phyloP scores from a whole-genome alignment of 306 rosid genomes.

The Luffa aegyptiaca region DNA sequence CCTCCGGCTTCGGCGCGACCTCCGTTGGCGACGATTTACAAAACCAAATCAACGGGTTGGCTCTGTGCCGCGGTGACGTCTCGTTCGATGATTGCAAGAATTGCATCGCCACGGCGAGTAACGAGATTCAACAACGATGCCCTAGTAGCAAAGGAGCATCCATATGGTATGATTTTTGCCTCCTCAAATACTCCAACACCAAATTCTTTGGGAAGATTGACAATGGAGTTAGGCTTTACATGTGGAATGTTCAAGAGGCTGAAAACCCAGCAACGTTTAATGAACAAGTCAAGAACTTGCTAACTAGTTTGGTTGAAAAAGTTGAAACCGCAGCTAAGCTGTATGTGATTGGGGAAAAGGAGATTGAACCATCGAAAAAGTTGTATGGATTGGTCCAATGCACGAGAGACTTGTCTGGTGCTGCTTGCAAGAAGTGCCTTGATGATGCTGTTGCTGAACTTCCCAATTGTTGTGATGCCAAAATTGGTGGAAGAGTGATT shows the following conservation, averaged over 20 bases:
- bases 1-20: background rate
- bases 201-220: conserved; percentile 26
- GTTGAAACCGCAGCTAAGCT: background rate
- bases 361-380: background rate
- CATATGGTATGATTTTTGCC: conserved; percentile 29
- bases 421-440: conserved; percentile 27
- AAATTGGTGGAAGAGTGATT: conserved; percentile 29
- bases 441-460: conserved; percentile 15
- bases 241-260: conserved; percentile 22
- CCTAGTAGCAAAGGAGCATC: conserved; percentile 23
- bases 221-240: conserved; percentile 13
- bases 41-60: conserved; percentile 21
- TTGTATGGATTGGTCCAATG: conserved; percentile 30
- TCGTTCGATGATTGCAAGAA: conserved; percentile 6
- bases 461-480: conserved; percentile 19
- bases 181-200: conserved; percentile 21
- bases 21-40: background rate
- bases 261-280: conserved; percentile 11
- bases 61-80: conserved; percentile 31
- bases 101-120: conserved; percentile 10
- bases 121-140: conserved; percentile 3
- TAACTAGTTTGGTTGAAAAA: conserved; percentile 5
- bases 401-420: conserved; percentile 15
- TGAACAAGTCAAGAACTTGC: conserved; percentile 20
- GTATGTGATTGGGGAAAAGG: conserved; percentile 17